phyloP scores from a whole-genome alignment of 2,329 filamentous ascomycete genomes.

The Ophiostoma montium region DNA sequence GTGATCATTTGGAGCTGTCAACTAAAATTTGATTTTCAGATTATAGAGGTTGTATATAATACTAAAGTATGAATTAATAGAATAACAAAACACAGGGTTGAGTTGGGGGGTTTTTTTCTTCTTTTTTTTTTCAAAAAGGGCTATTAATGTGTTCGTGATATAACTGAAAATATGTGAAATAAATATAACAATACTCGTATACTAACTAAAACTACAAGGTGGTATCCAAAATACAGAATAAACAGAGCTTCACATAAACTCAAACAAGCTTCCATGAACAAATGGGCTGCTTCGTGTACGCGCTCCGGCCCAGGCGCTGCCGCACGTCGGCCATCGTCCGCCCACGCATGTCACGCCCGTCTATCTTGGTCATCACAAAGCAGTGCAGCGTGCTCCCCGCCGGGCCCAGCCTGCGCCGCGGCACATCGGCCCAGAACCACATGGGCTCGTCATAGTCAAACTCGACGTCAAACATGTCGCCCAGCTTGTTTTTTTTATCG shows the following conservation, averaged over 20 bases:
- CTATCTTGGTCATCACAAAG: slow-evolving; percentile 38
- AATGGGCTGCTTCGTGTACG: slow-evolving; percentile 31
- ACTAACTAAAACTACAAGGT: too few species aligned
- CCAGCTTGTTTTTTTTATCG: slow-evolving; percentile 43
- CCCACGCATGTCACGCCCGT: slow-evolving; percentile 32
- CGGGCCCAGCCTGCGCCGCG: slow-evolving; percentile 47
- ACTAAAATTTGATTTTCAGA: too few species aligned
- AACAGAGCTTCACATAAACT: not conserved
- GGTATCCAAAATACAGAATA: not conserved
- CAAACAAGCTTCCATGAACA: slow-evolving; percentile 36
- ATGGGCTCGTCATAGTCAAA: slow-evolving; percentile 60
- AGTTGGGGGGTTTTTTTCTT: too few species aligned
- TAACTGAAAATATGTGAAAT: too few species aligned
- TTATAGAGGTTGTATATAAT: too few species aligned
- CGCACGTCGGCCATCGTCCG: slow-evolving; percentile 33
- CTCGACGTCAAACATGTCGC: slow-evolving; percentile 50
- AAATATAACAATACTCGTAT: too few species aligned
- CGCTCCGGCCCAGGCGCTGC: slow-evolving; percentile 27
- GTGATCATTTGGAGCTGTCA: too few species aligned
- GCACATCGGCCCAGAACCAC: slow-evolving; percentile 71
- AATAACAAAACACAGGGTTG: too few species aligned
- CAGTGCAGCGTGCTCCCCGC: slow-evolving; percentile 56
- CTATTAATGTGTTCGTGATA: too few species aligned
- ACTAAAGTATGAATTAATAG: too few species aligned
- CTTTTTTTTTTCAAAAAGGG: too few species aligned